Evolutionary conservation across 805 yeast genomes (phyloP).

Genomic region (Pichia thaimueangensis): DNA sequence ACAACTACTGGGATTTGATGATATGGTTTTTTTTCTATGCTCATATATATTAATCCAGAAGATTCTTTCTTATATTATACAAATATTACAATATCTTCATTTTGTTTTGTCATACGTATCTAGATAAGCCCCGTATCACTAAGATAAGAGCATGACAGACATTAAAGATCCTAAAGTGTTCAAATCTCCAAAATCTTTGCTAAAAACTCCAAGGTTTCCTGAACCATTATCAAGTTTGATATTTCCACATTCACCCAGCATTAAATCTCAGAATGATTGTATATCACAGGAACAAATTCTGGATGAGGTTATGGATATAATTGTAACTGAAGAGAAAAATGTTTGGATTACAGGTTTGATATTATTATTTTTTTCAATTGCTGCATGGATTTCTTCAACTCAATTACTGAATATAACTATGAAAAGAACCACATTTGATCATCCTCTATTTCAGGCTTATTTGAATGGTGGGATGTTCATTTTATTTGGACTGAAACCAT

Average conservation of each 20-base stretch:
- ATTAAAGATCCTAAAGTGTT: background rate
- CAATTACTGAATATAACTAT: conserved; percentile 44
- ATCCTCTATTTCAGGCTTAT: conserved; percentile 43
- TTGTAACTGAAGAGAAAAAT: conserved; percentile 32
- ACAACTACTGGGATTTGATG: too few relatives aligned
- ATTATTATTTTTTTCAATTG: conserved; percentile 35
- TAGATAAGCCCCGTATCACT: too few relatives aligned
- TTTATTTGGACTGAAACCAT: conserved; percentile 40
- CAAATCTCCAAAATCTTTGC: conserved; percentile 11
- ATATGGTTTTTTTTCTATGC: too few relatives aligned
- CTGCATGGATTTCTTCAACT: conserved; percentile 43
- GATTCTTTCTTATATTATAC: too few relatives aligned
- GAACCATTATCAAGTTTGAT: conserved; percentile 8
- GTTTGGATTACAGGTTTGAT: conserved; percentile 41
- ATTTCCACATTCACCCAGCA: conserved; percentile 15
- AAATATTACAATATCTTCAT: too few relatives aligned
- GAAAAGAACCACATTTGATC: conserved; percentile 41
- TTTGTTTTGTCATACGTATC: too few relatives aligned
- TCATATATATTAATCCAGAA: too few relatives aligned
- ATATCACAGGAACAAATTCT: conserved; percentile 21
- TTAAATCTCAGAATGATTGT: conserved; percentile 8
- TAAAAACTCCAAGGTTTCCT: conserved; percentile 7
- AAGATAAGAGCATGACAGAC: background rate
- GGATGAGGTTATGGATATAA: conserved; percentile 28
- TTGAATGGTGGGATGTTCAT: conserved; percentile 43